A percentile compares a stretch with the other conserved stretches of the same genome.
phyloP scores from a whole-genome alignment of 441 rosid species.

The Isatis lusitanica region DNA sequence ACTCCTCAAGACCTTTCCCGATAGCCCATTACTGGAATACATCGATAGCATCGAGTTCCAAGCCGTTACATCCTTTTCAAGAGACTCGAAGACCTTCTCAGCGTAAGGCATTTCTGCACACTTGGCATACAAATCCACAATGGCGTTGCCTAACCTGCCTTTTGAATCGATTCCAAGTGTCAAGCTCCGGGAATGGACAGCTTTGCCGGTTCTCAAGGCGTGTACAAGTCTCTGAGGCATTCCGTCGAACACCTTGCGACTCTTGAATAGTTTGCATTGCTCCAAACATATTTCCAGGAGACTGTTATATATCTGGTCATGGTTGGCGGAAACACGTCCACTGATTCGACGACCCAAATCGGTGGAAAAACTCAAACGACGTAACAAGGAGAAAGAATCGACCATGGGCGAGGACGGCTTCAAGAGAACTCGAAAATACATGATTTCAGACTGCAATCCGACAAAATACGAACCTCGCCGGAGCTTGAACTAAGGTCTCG shows the following conservation, averaged over 20 bases:
- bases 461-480: conserved; percentile 1
- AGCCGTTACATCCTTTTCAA: conserved; percentile 54
- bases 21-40: conserved; percentile 53
- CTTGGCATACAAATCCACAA: conserved; percentile 78
- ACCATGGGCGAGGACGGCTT: conserved; percentile 26
- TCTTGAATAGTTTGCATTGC: conserved; percentile 49
- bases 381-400: conserved; percentile 32
- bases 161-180: conserved; percentile 51
- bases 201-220: conserved; percentile 41
- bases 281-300: conserved; percentile 43
- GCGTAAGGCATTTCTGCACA: conserved; percentile 56
- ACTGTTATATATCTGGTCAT: conserved; percentile 15
- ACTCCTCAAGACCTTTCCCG: conserved; percentile 43
- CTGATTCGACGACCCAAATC: conserved; percentile 12
- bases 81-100: conserved; percentile 53
- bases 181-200: conserved; percentile 54
- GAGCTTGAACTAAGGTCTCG: neutral
- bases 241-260: conserved; percentile 68
- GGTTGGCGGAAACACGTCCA: neutral
- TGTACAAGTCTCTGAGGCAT: conserved; percentile 50
- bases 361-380: conserved; percentile 36
- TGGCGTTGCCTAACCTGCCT: conserved; percentile 54
- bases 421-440: conserved; percentile 39
- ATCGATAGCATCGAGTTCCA: conserved; percentile 82
- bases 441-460: conserved; percentile 29